phyloP scores from a whole-genome alignment of 1,284 basidiomycete species.

The Apiotrichum gamsii region DNA sequence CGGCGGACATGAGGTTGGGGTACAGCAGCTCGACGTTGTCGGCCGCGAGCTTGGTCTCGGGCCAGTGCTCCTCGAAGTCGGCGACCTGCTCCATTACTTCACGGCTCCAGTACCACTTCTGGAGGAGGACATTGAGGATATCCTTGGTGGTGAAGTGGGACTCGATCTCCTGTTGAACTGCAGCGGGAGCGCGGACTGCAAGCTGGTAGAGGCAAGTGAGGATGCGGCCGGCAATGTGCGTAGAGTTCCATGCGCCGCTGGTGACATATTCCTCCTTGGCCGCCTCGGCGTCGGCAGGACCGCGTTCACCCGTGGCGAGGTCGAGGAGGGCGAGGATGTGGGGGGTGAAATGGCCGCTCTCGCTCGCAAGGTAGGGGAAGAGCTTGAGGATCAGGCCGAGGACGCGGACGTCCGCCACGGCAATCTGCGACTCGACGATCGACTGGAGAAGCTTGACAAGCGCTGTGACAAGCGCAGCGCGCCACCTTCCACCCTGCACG shows the following conservation, averaged over 20 bases:
- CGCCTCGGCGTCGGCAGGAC: neutral
- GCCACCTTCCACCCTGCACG: slow-evolving; percentile 46
- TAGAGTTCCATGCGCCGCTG: slow-evolving; percentile 34
- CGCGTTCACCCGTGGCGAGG: neutral
- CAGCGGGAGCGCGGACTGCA: slow-evolving; percentile 45
- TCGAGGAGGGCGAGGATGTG: slow-evolving; percentile 12
- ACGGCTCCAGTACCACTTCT: slow-evolving; percentile 57
- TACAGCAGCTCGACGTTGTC: slow-evolving; percentile 20
- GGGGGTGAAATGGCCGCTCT: slow-evolving; percentile 21
- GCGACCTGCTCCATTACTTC: slow-evolving; percentile 55
- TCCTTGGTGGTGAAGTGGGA: slow-evolving; percentile 30
- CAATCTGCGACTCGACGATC: slow-evolving; percentile 1
- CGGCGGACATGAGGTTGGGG: slow-evolving; percentile 49
- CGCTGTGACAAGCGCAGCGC: slow-evolving; percentile 28
- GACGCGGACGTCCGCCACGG: slow-evolving; percentile 18
- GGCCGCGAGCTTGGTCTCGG: slow-evolving; percentile 37
- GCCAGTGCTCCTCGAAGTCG: slow-evolving; percentile 48
- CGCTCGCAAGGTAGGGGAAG: slow-evolving; percentile 26
- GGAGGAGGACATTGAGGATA: slow-evolving; percentile 49
- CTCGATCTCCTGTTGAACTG: slow-evolving; percentile 20
- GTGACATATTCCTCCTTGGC: slow-evolving; percentile 17
- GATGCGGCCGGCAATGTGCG: slow-evolving; percentile 26
- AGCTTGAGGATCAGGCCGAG: slow-evolving; percentile 32
- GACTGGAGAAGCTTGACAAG: slow-evolving; percentile 11
- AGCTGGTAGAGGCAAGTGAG: slow-evolving; percentile 20